phyloP scores from a whole-genome alignment of 2,329 filamentous ascomycete species.

The Purpureocillium lavendulum region DNA sequence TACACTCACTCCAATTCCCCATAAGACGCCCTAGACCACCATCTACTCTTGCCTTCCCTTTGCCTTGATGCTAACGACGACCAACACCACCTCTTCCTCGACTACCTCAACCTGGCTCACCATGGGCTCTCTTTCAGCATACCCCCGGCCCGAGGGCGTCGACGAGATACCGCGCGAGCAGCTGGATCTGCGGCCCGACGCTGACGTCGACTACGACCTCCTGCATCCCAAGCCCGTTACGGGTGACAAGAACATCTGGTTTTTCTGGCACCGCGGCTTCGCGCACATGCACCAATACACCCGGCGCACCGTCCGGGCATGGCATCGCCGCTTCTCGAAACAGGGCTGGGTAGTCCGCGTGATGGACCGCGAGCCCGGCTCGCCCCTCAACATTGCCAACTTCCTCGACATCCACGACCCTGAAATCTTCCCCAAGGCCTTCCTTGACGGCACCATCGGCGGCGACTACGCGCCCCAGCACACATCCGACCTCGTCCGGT shows the following conservation, averaged over 20 bases:
- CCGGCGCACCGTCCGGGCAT: constrained; percentile 43
- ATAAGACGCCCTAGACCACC: no score
- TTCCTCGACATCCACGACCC: constrained; percentile 38
- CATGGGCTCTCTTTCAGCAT: neutral
- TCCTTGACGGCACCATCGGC: constrained; percentile 36
- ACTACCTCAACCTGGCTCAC: neutral
- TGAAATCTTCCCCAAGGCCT: constrained; percentile 37
- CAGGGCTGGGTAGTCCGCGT: constrained; percentile 46
- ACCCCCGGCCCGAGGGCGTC: constrained; percentile 21
- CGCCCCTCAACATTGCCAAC: constrained; percentile 37
- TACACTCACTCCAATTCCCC: no score
- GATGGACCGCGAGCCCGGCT: constrained; percentile 33
- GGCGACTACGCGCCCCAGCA: constrained; percentile 45
- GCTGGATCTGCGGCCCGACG: constrained; percentile 37
- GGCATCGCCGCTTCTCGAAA: constrained; percentile 42
- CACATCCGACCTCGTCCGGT: constrained; percentile 49
- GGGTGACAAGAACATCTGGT: constrained; percentile 46
- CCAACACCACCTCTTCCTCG: no score
- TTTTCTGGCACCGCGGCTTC: constrained; percentile 49
- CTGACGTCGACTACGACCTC: constrained; percentile 34
- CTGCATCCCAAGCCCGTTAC: constrained; percentile 27
- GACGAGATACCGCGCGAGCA: constrained; percentile 27
- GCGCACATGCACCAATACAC: constrained; percentile 40
- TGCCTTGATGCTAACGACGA: no score
- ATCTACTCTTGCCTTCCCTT: no score